A percentile compares a stretch with the other conserved stretches of the same genome.
phyloP scores from a whole-genome alignment of 768 basidiomycete species.

The Naematelia encephala region DNA sequence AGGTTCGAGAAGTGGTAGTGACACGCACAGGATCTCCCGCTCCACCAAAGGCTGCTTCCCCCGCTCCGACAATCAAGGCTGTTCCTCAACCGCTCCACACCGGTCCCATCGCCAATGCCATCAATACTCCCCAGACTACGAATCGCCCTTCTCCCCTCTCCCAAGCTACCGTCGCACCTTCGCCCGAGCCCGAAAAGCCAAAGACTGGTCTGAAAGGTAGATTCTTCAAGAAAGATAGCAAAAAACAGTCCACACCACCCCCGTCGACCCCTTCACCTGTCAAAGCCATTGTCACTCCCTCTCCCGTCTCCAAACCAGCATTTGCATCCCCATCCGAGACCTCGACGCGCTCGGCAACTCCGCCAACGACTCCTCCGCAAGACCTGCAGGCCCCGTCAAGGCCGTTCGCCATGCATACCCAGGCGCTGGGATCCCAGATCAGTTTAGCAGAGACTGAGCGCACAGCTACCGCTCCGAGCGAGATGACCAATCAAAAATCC shows the following conservation, averaged over 20 bases:
- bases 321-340: conserved; percentile 39
- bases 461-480: conserved; percentile 22
- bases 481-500: conserved; percentile 38
- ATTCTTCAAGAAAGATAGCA: conserved; percentile 62
- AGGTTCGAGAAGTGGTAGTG: not conserved
- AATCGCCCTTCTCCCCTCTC: conserved; percentile 60
- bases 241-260: conserved; percentile 19
- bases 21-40: not conserved
- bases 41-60: conserved; percentile 22
- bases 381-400: conserved; percentile 20
- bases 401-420: conserved; percentile 28
- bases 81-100: conserved; percentile 43
- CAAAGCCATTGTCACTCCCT: conserved; percentile 21
- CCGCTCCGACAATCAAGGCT: conserved; percentile 18
- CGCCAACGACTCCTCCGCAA: conserved; percentile 45
- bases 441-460: conserved; percentile 35
- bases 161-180: conserved; percentile 59
- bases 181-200: conserved; percentile 42
- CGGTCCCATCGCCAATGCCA: conserved; percentile 45
- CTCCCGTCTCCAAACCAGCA: conserved; percentile 4
- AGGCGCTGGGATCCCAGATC: conserved; percentile 35
- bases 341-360: conserved; percentile 39
- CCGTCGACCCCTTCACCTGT: conserved; percentile 19
- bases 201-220: conserved; percentile 66
- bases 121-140: conserved; percentile 21